Conservation (phyloP, 768 basidiomycete genomes). For the Roridomyces roridus region DNA sequence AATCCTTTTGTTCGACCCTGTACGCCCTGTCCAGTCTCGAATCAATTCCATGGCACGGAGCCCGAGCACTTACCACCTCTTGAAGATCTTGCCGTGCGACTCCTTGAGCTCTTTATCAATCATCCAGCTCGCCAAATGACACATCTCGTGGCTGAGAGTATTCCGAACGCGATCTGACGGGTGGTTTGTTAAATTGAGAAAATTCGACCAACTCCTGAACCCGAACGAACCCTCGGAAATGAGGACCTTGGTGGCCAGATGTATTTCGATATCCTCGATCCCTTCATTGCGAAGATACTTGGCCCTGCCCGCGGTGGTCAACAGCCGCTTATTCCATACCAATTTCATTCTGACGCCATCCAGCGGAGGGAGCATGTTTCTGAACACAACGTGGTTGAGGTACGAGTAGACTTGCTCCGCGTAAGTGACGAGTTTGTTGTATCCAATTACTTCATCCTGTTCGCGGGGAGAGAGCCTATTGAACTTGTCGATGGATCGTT, state of each 20-base stretch:
- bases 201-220: too few species aligned
- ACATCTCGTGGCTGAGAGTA: slow-evolving; percentile 92
- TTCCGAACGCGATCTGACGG: slow-evolving; percentile 79
- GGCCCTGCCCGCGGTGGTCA: slow-evolving; percentile 75
- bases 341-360: slow-evolving; percentile 49
- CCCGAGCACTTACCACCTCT: slow-evolving; percentile 14
- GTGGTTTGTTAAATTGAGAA: too few species aligned
- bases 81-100: background rate
- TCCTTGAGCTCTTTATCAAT: slow-evolving; percentile 67
- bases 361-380: slow-evolving; percentile 50
- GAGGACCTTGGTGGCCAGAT: slow-evolving; percentile 83
- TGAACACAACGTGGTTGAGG: slow-evolving; percentile 65
- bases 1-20: slow-evolving; percentile 69
- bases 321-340: slow-evolving; percentile 69
- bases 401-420: slow-evolving; percentile 65
- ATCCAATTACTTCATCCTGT: slow-evolving; percentile 12
- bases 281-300: slow-evolving; percentile 70
- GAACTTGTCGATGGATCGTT: background rate
- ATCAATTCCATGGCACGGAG: too few species aligned
- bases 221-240: slow-evolving; percentile 77
- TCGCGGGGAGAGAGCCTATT: background rate
- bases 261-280: slow-evolving; percentile 65
- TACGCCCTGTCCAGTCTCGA: too few species aligned
- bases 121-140: slow-evolving; percentile 87
- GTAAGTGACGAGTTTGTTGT: slow-evolving; percentile 52